phyloP scores from a whole-genome alignment of 192 early-diverging fungal species.

The Lunasporangiospora selenospora region DNA sequence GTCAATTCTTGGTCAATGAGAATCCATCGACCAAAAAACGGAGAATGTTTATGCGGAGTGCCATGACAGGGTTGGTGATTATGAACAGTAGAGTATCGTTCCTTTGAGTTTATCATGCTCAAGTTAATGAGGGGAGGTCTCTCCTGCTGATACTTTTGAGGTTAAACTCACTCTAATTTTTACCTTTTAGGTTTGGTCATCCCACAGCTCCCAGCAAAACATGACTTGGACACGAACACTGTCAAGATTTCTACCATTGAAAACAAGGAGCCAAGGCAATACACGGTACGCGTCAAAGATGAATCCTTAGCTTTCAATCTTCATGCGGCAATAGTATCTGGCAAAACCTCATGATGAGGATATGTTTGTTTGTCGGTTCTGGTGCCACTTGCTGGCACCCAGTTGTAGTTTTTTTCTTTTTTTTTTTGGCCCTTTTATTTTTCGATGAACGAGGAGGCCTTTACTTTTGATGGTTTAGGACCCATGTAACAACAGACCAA shows the following conservation, averaged over 20 bases:
- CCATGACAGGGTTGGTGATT: constrained; percentile 5
- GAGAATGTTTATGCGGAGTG: constrained; percentile 27
- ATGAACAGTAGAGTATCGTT: constrained; percentile 21
- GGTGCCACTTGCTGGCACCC: no score
- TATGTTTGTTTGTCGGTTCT: no score
- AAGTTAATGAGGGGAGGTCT: neutral
- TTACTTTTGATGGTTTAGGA: no score
- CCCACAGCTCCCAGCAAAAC: constrained; percentile 9
- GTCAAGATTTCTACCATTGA: constrained; percentile 26
- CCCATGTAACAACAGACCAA: no score
- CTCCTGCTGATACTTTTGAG: neutral
- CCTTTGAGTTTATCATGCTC: neutral
- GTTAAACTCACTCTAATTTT: neutral
- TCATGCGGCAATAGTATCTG: no score
- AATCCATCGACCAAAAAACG: constrained; percentile 7
- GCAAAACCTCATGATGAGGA: no score
- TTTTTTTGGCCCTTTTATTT: no score
- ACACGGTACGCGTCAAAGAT: constrained; percentile 23
- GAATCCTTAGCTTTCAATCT: no score
- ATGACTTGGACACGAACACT: constrained; percentile 17
- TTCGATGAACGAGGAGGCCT: no score
- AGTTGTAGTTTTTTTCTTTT: no score
- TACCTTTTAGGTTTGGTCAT: constrained; percentile 19
- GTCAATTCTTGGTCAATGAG: constrained; percentile 32
- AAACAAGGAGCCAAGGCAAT: constrained; percentile 16